Evolutionary conservation across 108 stramenopile genomes (phyloP).

Genomic region (Epithemia pelagica): DNA sequence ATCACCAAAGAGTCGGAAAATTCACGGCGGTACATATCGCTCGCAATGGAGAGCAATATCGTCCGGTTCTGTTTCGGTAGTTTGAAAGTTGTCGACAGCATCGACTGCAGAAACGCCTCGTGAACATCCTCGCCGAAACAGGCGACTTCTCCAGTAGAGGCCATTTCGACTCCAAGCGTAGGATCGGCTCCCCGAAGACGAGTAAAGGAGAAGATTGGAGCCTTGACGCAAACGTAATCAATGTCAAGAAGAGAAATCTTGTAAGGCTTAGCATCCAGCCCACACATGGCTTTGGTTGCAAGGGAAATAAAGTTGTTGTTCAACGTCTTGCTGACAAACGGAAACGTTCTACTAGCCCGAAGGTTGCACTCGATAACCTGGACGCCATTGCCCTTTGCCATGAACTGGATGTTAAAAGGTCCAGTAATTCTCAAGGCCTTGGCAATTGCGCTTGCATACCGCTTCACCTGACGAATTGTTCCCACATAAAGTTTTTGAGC

Average conservation of each 20-base stretch:
- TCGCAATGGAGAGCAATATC: conserved; percentile 80
- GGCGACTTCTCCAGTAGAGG: conserved; percentile 97
- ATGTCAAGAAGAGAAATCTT: conserved; percentile 84
- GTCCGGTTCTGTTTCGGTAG: conserved; percentile 84
- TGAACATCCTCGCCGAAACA: conserved; percentile 96
- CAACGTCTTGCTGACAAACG: conserved; percentile 99
- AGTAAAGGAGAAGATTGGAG: conserved; percentile 98
- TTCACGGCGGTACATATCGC: conserved; percentile 62
- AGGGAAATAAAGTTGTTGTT: conserved; percentile 95
- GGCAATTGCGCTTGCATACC: conserved; percentile 86
- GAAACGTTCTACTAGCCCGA: conserved; percentile 95
- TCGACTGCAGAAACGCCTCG: conserved; percentile 96
- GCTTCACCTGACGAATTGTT: conserved; percentile 74
- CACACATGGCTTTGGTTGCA: conserved; percentile 91
- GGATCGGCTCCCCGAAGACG: conserved; percentile 98
- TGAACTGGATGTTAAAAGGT: conserved; percentile 98
- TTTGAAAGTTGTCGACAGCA: conserved; percentile 91
- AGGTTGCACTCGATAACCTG: conserved; percentile 99
- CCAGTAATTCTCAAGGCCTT: conserved; percentile 95
- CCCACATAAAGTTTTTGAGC: conserved; percentile 84
- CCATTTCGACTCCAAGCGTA: conserved; percentile 98
- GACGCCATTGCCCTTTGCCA: conserved; percentile 95
- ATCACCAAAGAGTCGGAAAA: conserved; percentile 83
- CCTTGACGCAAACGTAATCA: conserved; percentile 95
- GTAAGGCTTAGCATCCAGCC: conserved; percentile 77